Percentiles rank a stretch among this genome's conserved stretches.
phyloP scores from a whole-genome alignment of 1,139 yeast species.

The Blastobotrys indianensis region DNA sequence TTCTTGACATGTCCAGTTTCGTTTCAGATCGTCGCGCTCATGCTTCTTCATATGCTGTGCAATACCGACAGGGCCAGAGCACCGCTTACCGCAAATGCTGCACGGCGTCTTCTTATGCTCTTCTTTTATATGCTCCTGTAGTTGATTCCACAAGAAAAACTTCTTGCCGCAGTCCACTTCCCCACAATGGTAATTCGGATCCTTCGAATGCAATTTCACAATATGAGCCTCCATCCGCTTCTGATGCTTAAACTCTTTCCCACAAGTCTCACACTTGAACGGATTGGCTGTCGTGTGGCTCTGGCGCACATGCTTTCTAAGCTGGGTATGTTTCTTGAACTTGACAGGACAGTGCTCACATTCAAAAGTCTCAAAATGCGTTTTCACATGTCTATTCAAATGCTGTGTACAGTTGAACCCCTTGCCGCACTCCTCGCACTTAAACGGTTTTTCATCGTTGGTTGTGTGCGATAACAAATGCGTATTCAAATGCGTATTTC shows the following conservation, averaged over 20 bases:
- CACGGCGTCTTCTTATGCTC: constrained; percentile 66
- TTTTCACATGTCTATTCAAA: constrained; percentile 67
- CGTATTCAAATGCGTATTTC: constrained; percentile 73
- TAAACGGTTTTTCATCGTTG: constrained; percentile 60
- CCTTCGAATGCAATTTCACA: constrained; percentile 27
- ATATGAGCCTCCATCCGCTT: constrained; percentile 33
- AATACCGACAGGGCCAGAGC: constrained; percentile 68
- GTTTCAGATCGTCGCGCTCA: constrained; percentile 15
- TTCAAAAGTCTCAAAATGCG: constrained; percentile 65
- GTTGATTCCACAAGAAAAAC: constrained; percentile 71
- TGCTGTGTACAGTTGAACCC: constrained; percentile 83
- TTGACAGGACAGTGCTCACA: constrained; percentile 64
- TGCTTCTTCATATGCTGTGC: constrained; percentile 51
- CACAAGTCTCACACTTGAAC: constrained; percentile 33
- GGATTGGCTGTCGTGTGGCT: constrained; percentile 42
- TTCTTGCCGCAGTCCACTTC: constrained; percentile 55
- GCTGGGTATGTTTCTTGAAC: constrained; percentile 73
- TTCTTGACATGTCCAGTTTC: constrained; percentile 20
- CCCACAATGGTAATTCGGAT: constrained; percentile 42
- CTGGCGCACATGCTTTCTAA: constrained; percentile 63
- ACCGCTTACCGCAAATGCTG: constrained; percentile 59
- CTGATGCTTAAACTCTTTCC: constrained; percentile 29
- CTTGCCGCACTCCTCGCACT: constrained; percentile 71
- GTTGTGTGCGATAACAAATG: constrained; percentile 50
- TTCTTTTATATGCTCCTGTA: constrained; percentile 64